These are phyloP conservation scores for Fomitopsis pinicola DNA, from an alignment of 1,284 basidiomycete species.

Conservation along the genomic window DNA sequence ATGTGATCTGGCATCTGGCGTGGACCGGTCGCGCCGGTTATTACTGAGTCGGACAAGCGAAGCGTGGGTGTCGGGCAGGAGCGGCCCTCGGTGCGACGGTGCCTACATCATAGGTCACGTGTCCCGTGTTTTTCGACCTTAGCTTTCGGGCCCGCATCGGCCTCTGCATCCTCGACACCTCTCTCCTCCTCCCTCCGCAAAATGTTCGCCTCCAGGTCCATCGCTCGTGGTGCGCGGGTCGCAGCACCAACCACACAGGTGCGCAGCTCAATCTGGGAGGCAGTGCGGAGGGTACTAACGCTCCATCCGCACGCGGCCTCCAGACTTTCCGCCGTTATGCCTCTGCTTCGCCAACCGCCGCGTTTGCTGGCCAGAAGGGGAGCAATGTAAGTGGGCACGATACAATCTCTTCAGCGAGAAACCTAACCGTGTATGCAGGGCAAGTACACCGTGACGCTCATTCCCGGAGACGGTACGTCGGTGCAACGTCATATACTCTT, in stretches of 20 bases:
- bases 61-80: not conserved
- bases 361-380: conserved; percentile 86
- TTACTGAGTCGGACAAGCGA: not conserved
- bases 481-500: conserved; percentile 5
- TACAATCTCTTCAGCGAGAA: not conserved
- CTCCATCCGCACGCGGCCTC: not conserved
- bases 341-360: conserved; percentile 73
- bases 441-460: conserved; percentile 92
- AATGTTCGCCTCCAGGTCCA: conserved; percentile 58
- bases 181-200: conserved; percentile 22
- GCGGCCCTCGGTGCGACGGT: conserved; percentile 10
- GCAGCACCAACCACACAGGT: conserved; percentile 45
- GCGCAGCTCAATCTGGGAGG: conserved; percentile 6
- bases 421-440: conserved; percentile 47
- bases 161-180: conserved; percentile 13
- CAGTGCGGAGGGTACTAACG: not conserved
- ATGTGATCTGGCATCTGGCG: not conserved
- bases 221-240: conserved; percentile 51
- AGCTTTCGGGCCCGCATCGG: conserved; percentile 17
- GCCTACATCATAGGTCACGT: conserved; percentile 26
- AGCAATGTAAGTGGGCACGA: conserved; percentile 61
- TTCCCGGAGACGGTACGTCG: conserved; percentile 83
- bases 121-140: conserved; percentile 16
- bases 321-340: conserved; percentile 64
- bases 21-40: not conserved